A percentile compares a stretch with the other conserved stretches of the same genome.
phyloP scores from a whole-genome alignment of 2,329 filamentous ascomycete genomes.

The Iodosphaeria phyllophila region DNA sequence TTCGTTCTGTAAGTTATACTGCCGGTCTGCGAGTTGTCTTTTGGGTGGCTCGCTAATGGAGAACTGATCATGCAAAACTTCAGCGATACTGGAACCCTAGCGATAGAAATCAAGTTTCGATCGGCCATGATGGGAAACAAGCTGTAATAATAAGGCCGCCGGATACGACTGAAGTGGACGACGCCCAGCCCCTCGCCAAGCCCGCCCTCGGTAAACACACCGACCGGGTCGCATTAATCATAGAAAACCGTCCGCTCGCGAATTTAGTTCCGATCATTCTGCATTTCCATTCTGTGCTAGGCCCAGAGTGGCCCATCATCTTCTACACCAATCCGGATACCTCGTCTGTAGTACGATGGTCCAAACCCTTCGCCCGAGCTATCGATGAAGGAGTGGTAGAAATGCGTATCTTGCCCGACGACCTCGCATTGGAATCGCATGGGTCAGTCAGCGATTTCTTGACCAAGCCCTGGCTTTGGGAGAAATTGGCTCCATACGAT shows the following conservation, averaged over 20 bases:
- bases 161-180: too few relatives aligned
- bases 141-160: too few relatives aligned
- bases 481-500: conserved; percentile 14
- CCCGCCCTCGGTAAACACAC: too few relatives aligned
- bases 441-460: conserved; percentile 17
- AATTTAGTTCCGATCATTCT: conserved; percentile 17
- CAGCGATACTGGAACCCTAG: too few relatives aligned
- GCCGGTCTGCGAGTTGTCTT: background rate
- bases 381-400: conserved; percentile 14
- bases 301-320: conserved; percentile 23
- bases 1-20: conserved; percentile 1
- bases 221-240: conserved; percentile 15
- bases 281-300: conserved; percentile 19
- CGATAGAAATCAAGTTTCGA: too few relatives aligned
- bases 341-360: conserved; percentile 4
- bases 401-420: conserved; percentile 18
- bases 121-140: too few relatives aligned
- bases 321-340: conserved; percentile 19
- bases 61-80: too few relatives aligned
- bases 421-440: conserved; percentile 14
- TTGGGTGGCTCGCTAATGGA: background rate
- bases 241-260: conserved; percentile 16
- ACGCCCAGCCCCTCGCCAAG: too few relatives aligned
- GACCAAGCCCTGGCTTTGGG: conserved; percentile 17
- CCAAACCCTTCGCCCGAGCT: conserved; percentile 17